These are phyloP conservation scores for Capillidium heterosporum DNA, from an alignment of 371 early-diverging fungal species.

Conservation along the genomic window DNA sequence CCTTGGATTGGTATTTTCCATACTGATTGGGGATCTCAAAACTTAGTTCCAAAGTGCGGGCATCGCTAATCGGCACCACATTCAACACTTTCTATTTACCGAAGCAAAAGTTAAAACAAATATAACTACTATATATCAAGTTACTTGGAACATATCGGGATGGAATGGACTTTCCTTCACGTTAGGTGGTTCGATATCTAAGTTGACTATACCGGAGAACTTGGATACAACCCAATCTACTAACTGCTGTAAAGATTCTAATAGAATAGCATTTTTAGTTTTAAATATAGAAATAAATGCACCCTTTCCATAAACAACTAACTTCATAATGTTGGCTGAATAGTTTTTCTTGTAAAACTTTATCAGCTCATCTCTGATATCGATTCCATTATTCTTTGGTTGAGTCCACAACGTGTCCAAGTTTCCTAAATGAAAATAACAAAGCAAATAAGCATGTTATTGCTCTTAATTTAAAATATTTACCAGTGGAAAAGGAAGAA, in stretches of 20 bases:
- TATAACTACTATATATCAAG: background rate
- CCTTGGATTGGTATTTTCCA: conserved; percentile 29
- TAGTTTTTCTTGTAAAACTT: conserved; percentile 80
- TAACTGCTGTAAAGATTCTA: conserved; percentile 66
- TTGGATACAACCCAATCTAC: conserved; percentile 63
- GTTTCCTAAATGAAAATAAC: conserved; percentile 19
- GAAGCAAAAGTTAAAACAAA: background rate
- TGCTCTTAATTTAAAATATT: too few species aligned
- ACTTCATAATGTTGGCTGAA: conserved; percentile 86
- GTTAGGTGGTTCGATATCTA: conserved; percentile 41
- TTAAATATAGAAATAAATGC: background rate
- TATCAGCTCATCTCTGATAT: conserved; percentile 67
- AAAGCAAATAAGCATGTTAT: background rate
- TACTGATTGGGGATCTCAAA: conserved; percentile 73
- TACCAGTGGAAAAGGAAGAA: conserved; percentile 66
- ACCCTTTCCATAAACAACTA: conserved; percentile 76
- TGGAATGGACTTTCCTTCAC: conserved; percentile 63
- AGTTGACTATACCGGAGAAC: conserved; percentile 55
- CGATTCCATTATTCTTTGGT: conserved; percentile 45
- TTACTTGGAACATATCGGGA: background rate
- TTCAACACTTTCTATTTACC: conserved; percentile 34
- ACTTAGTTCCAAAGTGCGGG: conserved; percentile 48
- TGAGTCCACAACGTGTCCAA: conserved; percentile 63
- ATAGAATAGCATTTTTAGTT: background rate
- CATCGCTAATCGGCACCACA: conserved; percentile 70